phyloP scores from a whole-genome alignment of 768 basidiomycete species.

The Punctularia strigosozonata region DNA sequence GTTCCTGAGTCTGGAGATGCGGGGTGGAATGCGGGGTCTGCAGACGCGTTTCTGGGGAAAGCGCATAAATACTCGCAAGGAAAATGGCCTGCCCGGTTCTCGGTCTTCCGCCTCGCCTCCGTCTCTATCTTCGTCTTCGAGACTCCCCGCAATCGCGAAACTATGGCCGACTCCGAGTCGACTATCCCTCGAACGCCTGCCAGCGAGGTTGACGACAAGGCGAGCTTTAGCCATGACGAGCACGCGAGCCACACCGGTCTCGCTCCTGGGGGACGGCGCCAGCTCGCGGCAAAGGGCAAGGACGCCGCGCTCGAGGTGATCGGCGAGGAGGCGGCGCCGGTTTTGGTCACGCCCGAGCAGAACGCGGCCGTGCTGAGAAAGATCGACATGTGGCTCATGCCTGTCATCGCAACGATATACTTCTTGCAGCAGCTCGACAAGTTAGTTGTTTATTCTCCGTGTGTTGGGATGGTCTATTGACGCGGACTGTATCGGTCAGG shows the following conservation, averaged over 20 bases:
- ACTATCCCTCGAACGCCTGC: no score
- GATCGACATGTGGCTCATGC: conserved; percentile 28
- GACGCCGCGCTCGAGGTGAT: conserved; percentile 11
- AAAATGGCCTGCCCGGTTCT: no score
- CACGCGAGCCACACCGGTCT: no score
- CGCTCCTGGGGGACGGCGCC: conserved; percentile 20
- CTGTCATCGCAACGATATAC: conserved; percentile 26
- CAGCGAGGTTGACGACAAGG: no score
- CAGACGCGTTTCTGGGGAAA: no score
- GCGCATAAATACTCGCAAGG: no score
- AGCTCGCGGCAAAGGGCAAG: conserved; percentile 12
- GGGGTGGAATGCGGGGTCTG: no score
- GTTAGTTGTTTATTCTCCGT: conserved; percentile 12
- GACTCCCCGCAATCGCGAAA: no score
- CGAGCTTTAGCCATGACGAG: conserved; percentile 15
- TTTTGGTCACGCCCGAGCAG: conserved; percentile 16
- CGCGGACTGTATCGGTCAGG: conserved; percentile 9
- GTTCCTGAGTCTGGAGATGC: no score
- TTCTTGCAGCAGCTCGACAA: conserved; percentile 34
- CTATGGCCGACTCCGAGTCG: no score
- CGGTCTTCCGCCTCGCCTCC: no score
- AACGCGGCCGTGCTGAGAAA: conserved; percentile 23
- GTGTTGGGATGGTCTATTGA: not conserved
- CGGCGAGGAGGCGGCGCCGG: conserved; percentile 3
- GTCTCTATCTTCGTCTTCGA: no score